A percentile compares a stretch with the other conserved stretches of the same genome.
Evolutionary conservation across 1,284 basidiomycete genomes (phyloP).

Genomic region (Puccinia triticina): DNA sequence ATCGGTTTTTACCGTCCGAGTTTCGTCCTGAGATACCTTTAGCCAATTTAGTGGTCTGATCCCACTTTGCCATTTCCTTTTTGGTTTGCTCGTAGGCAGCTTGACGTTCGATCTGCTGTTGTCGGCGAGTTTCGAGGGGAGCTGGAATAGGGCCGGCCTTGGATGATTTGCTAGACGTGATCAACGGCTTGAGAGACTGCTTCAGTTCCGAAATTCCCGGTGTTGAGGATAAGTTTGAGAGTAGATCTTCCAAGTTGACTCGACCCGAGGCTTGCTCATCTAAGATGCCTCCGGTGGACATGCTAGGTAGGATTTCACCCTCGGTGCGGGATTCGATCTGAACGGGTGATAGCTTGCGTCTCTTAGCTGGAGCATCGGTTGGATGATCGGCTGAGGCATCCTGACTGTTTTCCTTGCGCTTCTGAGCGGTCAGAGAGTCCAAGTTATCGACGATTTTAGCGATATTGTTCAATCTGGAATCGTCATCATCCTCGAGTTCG

Average conservation of each 20-base stretch:
- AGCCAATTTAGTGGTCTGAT: slow-evolving; percentile 71
- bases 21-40: slow-evolving; percentile 68
- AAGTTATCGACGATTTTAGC: slow-evolving; percentile 39
- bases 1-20: slow-evolving; percentile 65
- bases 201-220: slow-evolving; percentile 57
- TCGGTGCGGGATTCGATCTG: slow-evolving; percentile 32
- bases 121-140: slow-evolving; percentile 80
- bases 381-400: not conserved
- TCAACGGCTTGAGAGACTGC: slow-evolving; percentile 67
- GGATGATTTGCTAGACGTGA: slow-evolving; percentile 60
- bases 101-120: slow-evolving; percentile 86
- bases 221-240: slow-evolving; percentile 20
- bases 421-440: slow-evolving; percentile 15
- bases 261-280: slow-evolving; percentile 5
- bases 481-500: slow-evolving; percentile 34
- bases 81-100: slow-evolving; percentile 93
- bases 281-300: not conserved
- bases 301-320: slow-evolving; percentile 33
- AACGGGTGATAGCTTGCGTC: slow-evolving; percentile 44
- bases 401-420: slow-evolving; percentile 30
- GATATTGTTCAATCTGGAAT: slow-evolving; percentile 27
- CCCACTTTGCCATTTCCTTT: slow-evolving; percentile 91
- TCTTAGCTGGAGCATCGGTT: slow-evolving; percentile 26
- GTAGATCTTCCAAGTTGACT: slow-evolving; percentile 29
- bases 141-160: slow-evolving; percentile 71